Conservation (phyloP, 768 basidiomycete species). For the Lepiota brunneoincarnata region DNA sequence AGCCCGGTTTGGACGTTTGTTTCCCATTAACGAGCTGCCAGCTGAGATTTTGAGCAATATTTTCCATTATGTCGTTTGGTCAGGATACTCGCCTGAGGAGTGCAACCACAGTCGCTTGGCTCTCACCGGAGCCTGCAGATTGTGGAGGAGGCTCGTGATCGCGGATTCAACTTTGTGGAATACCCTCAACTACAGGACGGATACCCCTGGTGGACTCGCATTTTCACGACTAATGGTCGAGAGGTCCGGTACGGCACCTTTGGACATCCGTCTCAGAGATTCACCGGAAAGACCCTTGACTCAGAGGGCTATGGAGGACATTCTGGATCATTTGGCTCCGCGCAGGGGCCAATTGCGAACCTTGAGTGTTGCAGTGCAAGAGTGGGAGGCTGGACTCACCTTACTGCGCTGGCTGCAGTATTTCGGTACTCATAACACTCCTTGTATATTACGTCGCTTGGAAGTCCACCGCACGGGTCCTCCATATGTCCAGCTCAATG, state of each 20-base stretch:
- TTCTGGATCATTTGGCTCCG: slow-evolving; percentile 50
- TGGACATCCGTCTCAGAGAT: slow-evolving; percentile 65
- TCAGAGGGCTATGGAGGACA: slow-evolving; percentile 36
- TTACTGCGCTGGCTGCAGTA: slow-evolving; percentile 47
- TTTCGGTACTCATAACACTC: slow-evolving; percentile 28
- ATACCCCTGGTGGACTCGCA: slow-evolving; percentile 30
- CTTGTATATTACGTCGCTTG: slow-evolving; percentile 53
- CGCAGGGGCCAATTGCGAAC: slow-evolving; percentile 59
- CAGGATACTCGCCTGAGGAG: slow-evolving; percentile 30
- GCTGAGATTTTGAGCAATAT: slow-evolving; percentile 64
- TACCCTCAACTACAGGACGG: slow-evolving; percentile 57
- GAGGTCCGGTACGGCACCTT: slow-evolving; percentile 48
- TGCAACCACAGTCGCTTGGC: slow-evolving; percentile 39
- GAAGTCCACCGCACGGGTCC: slow-evolving; percentile 61
- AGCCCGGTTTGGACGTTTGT: slow-evolving; percentile 33
- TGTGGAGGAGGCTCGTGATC: slow-evolving; percentile 50
- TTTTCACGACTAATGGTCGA: slow-evolving; percentile 58
- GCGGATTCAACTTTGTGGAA: slow-evolving; percentile 58
- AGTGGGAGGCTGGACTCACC: slow-evolving; percentile 51
- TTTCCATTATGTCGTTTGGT: slow-evolving; percentile 60
- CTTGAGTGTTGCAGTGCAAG: slow-evolving; percentile 54
- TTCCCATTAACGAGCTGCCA: slow-evolving; percentile 62
- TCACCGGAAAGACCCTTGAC: slow-evolving; percentile 32
- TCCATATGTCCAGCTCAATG: slow-evolving; percentile 38
- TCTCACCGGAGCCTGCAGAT: slow-evolving; percentile 58